Evolutionary conservation across 2,329 filamentous ascomycete species (phyloP), one percentile per base, ranked within the genome.

Genomic region (Curvularia lunata): DNA sequence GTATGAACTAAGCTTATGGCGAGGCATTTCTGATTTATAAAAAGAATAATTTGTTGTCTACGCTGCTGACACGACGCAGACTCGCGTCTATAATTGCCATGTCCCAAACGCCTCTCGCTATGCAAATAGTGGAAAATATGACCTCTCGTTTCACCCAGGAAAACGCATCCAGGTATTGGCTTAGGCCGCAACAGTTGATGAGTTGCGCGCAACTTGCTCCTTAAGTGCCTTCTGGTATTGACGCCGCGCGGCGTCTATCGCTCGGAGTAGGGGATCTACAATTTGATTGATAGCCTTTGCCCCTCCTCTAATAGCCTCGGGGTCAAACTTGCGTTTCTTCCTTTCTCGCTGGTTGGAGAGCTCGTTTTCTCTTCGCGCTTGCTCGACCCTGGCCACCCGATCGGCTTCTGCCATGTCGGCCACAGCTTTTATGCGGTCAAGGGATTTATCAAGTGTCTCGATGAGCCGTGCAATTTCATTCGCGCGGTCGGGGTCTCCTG

Each of bases 401-500:
- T 91, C 90, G 53, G 81, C 81, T 70, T 97, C 93, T 0, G 95
- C 95, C 67, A 91, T 88, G 13, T 86, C 84, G 0, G 90, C 91
- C 1, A 97, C 91, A 16, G 89, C 88, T 56, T 90, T 85, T 75
- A 98, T 94, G 25, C 95, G 87, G 58, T 89, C 86, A 54, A 88
- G 82, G 0, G 92, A 94, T 58, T 89, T 86, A 58, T 86, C 85
- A 13, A 99, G 83, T 9, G 92, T 94, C 73, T 96, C 91, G 7
- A 90, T 88, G 46, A 97, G 84, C 61, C 91, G 92, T 6, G 88
- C 87, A 13, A 97, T 83, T 77, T 99, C 94, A 41, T 84, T 83
- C 0, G 91, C 91, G 32, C 91, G 88, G 58, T 91, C 88, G 1
- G 91, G 80, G 71, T 97, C 91, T 13, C 93, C 94, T 0, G 93